These are phyloP conservation scores for Cladosporium cucumerinum DNA, from an alignment of 2,329 filamentous ascomycete species.

Conservation along the genomic window DNA sequence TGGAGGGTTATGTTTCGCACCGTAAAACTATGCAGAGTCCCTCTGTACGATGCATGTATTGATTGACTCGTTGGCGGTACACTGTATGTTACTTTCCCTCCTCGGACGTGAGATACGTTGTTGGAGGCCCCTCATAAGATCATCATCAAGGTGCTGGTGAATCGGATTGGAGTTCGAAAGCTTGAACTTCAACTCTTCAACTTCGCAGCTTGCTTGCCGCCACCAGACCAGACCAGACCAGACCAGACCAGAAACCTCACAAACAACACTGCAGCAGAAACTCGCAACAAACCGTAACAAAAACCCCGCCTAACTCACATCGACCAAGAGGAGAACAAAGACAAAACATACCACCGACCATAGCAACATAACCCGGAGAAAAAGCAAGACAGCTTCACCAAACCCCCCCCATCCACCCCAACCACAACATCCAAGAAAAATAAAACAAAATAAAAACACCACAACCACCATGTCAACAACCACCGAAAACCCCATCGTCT, in stretches of 20 bases:
- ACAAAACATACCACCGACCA: background rate
- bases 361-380: background rate
- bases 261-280: background rate
- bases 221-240: background rate
- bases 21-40: background rate
- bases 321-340: background rate
- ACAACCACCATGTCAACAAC: conserved; percentile 17
- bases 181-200: too few species aligned
- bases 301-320: background rate
- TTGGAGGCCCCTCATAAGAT: too few species aligned
- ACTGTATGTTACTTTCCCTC: too few species aligned
- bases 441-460: too few species aligned
- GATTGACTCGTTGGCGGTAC: too few species aligned
- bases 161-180: background rate
- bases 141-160: background rate
- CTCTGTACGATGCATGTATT: background rate
- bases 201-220: too few species aligned
- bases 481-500: conserved; percentile 52
- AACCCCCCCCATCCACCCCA: background rate
- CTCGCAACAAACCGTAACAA: background rate
- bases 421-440: too few species aligned
- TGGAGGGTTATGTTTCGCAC: background rate
- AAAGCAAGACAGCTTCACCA: background rate
- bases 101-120: too few species aligned
- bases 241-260: too few species aligned